phyloP scores from a whole-genome alignment of 768 basidiomycete genomes.

The Pisolithus sp. region DNA sequence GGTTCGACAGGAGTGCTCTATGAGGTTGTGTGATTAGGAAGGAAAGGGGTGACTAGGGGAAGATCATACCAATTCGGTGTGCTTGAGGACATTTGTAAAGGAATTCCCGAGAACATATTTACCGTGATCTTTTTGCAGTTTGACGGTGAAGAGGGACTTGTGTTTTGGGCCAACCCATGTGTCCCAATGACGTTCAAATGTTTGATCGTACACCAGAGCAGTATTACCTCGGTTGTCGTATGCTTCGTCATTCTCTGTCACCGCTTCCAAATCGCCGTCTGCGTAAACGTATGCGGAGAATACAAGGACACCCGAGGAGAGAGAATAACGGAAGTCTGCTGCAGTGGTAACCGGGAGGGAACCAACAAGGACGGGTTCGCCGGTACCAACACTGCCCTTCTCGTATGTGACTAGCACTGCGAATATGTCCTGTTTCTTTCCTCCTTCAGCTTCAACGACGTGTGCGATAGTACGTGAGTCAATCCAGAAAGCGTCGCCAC shows the following conservation, averaged over 20 bases:
- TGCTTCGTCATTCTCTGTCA: constrained; percentile 61
- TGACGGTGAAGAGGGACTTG: constrained; percentile 65
- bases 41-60: constrained; percentile 1
- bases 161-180: constrained; percentile 70
- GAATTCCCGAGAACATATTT: constrained; percentile 49
- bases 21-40: not conserved
- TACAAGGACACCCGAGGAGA: constrained; percentile 54
- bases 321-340: constrained; percentile 63
- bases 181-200: constrained; percentile 76
- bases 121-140: constrained; percentile 39
- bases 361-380: constrained; percentile 44
- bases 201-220: constrained; percentile 64
- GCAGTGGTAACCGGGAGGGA: constrained; percentile 63
- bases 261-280: constrained; percentile 65
- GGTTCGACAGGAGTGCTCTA: constrained; percentile 77
- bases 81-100: constrained; percentile 56
- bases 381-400: constrained; percentile 26
- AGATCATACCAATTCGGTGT: constrained; percentile 59
- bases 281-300: constrained; percentile 83
- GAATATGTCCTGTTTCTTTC: constrained; percentile 52
- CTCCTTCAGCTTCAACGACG: constrained; percentile 47
- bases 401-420: constrained; percentile 48
- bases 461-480: constrained; percentile 64
- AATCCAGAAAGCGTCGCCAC: constrained; percentile 78
- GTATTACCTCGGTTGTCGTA: constrained; percentile 69